Base-by-base conservation (phyloP, 1,139 yeast species). In the Geotrichum citri-aurantii region DNA sequence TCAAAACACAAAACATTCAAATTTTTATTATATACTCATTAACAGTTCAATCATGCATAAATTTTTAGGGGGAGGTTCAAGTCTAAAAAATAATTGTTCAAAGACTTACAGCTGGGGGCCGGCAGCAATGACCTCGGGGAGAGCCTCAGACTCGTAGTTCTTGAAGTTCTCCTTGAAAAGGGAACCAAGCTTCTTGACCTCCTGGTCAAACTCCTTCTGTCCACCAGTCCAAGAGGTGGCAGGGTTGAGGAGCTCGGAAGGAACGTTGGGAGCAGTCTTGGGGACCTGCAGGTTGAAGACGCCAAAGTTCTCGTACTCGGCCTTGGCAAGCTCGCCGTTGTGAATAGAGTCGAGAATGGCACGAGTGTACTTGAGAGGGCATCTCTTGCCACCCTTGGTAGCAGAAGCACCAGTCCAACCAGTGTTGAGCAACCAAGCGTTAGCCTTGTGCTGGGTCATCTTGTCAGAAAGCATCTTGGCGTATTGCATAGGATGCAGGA, bases 381-480 rank as follows among this genome's bases (percentile, higher is more conserved):
- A 93, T 80, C 99, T 88, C 81, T 88, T 86, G 73, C 98, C 99
- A 69, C 98, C 98, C 74, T 85, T 82, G 63, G 90, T 81, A 67
- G 88, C 96, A 65, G 96, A 87, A 67, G 93, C 84, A 66, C 99
- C 99, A 67, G 92, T 90, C 99, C 99, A 93, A 65, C 99, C 99
- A 67, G 99, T 93, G 81, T 93, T 93, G 74, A 93, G 84, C 75
- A 93, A 83, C 96, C 97, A 93, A 62, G 99, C 98, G 71, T 84
- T 83, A 59, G 98, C 92, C 69, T 86, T 86, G 80, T 91, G 93
- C 74, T 88, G 74, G 61, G 87, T 77, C 81, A 93, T 92, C 83
- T 91, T 93, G 75, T 90, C 95, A 62, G 97, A 88, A 72, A 93
- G 83, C 86, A 93, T 96, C 76, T 89, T 89, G 56, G 99, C 99